phyloP scores from a whole-genome alignment of 495 filamentous ascomycete genomes.

The Xylaria intraflava region DNA sequence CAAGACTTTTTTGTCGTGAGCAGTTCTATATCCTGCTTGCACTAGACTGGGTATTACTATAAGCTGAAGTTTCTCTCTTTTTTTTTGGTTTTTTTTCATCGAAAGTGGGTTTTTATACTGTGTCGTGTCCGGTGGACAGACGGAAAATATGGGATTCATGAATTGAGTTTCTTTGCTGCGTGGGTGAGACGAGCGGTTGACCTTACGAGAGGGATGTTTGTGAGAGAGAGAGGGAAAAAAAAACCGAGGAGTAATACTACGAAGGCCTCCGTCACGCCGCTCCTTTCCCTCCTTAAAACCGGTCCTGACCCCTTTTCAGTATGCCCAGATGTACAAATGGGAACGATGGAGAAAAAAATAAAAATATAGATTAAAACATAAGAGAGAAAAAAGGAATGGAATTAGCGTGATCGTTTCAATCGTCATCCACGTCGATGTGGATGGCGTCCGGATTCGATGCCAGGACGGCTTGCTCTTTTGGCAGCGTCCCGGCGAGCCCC shows the following conservation, averaged over 20 bases:
- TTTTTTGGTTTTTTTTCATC: too few relatives aligned
- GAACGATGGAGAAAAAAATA: background rate
- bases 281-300: background rate
- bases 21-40: too few relatives aligned
- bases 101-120: too few relatives aligned
- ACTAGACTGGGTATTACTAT: background rate
- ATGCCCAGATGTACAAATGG: slow-evolving; percentile 12
- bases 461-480: slow-evolving; percentile 37
- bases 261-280: background rate
- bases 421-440: slow-evolving; percentile 64
- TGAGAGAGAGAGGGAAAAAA: too few relatives aligned
- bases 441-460: slow-evolving; percentile 82
- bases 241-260: slow-evolving; percentile 5
- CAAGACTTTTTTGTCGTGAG: too few relatives aligned
- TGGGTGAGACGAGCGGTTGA: too few relatives aligned
- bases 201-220: too few relatives aligned
- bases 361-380: background rate
- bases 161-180: too few relatives aligned
- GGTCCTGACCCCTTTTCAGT: background rate
- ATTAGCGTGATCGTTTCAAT: slow-evolving; percentile 17
- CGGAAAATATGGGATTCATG: background rate
- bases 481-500: slow-evolving; percentile 67
- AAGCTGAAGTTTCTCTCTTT: too few relatives aligned
- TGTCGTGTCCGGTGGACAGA: too few relatives aligned
- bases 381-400: background rate